These are phyloP conservation scores for Scheffersomyces parashehatae DNA, from an alignment of 1,139 yeast species.

Conservation along the genomic window DNA sequence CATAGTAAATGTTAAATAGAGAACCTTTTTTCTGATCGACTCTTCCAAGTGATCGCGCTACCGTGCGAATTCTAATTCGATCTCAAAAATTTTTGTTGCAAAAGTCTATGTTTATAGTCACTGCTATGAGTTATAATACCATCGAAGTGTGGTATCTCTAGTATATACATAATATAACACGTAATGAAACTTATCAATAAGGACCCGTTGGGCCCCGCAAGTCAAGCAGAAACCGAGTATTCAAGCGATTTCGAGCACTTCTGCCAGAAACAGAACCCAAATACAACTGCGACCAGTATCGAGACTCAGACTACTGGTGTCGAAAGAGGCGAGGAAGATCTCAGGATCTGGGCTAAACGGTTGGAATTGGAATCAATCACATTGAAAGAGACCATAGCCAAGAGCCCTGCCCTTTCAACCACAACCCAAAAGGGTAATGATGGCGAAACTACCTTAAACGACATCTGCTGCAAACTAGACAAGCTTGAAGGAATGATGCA, in stretches of 20 bases:
- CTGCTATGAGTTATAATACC: too few relatives aligned
- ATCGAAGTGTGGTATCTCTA: neutral
- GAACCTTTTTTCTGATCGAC: too few relatives aligned
- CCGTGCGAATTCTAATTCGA: too few relatives aligned
- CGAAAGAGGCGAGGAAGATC: conserved; percentile 3
- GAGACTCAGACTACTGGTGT: conserved; percentile 1
- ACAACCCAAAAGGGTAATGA: too few relatives aligned
- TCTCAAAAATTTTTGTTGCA: conserved; percentile 6
- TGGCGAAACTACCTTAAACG: too few relatives aligned
- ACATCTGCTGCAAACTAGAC: too few relatives aligned
- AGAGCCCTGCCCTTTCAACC: too few relatives aligned
- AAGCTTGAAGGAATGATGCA: too few relatives aligned
- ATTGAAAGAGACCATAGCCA: conserved; percentile 16
- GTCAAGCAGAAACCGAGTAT: conserved; percentile 18
- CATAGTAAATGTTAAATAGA: too few relatives aligned
- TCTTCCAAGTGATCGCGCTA: too few relatives aligned
- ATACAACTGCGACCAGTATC: neutral
- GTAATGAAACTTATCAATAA: neutral
- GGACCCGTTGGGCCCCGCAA: neutral
- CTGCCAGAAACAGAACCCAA: conserved; percentile 4
- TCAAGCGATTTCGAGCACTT: conserved; percentile 18
- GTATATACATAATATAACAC: neutral
- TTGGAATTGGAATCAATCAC: conserved; percentile 34
- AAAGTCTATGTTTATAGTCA: neutral
- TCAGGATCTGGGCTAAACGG: conserved; percentile 32